A percentile compares a stretch with the other conserved stretches of the same genome.
These are phyloP conservation scores for Plicaturopsis crispa DNA, from an alignment of 768 basidiomycete genomes.

Conservation along the genomic window DNA sequence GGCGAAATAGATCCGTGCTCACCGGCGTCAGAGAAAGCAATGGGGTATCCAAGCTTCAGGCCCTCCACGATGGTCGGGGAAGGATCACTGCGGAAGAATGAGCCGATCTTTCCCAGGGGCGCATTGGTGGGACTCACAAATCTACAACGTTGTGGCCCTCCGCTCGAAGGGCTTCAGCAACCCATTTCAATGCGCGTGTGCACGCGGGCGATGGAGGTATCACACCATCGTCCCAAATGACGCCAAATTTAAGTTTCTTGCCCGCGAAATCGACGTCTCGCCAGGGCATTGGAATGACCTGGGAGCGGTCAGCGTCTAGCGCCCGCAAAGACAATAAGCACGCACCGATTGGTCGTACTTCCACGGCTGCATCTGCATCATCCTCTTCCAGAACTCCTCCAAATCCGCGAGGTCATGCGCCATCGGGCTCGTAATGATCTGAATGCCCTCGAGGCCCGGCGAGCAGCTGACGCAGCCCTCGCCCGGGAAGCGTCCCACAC, in stretches of 20 bases:
- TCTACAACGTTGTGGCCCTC: conserved; percentile 33
- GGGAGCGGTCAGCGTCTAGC: neutral
- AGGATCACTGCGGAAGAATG: conserved; percentile 4
- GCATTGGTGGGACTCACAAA: no score
- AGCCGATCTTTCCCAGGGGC: conserved; percentile 31
- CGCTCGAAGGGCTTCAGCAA: conserved; percentile 22
- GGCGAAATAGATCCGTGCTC: no score
- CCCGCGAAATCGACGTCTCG: conserved; percentile 22
- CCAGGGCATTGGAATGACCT: conserved; percentile 39
- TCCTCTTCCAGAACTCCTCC: conserved; percentile 32
- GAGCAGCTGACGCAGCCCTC: conserved; percentile 20
- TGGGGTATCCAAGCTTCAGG: conserved; percentile 17
- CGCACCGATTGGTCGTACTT: conserved; percentile 34
- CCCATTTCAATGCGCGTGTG: conserved; percentile 26
- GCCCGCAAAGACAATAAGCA: no score
- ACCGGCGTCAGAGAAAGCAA: conserved; percentile 21
- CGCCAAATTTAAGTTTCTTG: conserved; percentile 30
- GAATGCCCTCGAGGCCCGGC: conserved; percentile 31
- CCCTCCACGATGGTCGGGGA: conserved; percentile 18
- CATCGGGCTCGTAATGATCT: conserved; percentile 30
- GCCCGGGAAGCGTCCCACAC: conserved; percentile 28
- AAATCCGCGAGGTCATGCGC: conserved; percentile 33
- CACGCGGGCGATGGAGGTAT: conserved; percentile 32
- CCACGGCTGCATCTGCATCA: conserved; percentile 34
- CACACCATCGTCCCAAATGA: conserved; percentile 36